Conservation (phyloP, 192 early-diverging fungal genomes). For the Funneliformis mosseae region DNA sequence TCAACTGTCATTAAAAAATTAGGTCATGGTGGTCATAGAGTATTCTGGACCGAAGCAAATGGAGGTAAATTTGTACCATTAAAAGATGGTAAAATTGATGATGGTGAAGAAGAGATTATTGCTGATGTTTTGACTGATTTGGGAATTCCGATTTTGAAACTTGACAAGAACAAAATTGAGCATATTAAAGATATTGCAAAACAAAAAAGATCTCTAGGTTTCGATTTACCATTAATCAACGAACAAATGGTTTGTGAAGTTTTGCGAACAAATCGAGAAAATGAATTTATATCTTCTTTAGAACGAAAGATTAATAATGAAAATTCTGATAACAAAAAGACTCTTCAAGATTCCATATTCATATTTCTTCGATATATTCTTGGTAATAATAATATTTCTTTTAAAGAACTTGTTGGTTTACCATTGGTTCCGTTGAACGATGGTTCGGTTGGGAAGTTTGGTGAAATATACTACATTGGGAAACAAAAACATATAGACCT, state of each 20-base stretch:
- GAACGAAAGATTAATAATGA: not conserved
- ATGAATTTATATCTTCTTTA: not conserved
- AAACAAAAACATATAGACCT: not conserved
- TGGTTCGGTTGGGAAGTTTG: not conserved
- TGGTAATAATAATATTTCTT: not conserved
- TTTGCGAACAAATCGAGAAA: not conserved
- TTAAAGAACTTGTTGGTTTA: not conserved
- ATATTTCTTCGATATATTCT: not conserved
- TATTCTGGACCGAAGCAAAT: slow-evolving; percentile 5
- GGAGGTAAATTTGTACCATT: slow-evolving; percentile 12
- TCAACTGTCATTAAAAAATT: not conserved
- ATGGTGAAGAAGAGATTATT: not conserved
- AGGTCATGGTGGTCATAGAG: not conserved
- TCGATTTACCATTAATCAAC: not conserved
- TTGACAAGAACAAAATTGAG: not conserved
- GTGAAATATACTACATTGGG: not conserved
- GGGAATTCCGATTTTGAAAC: not conserved
- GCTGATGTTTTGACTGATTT: not conserved
- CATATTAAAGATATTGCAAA: not conserved
- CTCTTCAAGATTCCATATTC: not conserved
- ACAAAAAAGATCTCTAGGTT: not conserved
- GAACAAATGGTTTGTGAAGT: not conserved
- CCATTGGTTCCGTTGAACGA: not conserved
- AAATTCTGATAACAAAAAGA: not conserved
- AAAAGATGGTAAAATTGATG: not conserved